phyloP scores from a whole-genome alignment of 2,329 filamentous ascomycete genomes.

The Lachnellula suecica region DNA sequence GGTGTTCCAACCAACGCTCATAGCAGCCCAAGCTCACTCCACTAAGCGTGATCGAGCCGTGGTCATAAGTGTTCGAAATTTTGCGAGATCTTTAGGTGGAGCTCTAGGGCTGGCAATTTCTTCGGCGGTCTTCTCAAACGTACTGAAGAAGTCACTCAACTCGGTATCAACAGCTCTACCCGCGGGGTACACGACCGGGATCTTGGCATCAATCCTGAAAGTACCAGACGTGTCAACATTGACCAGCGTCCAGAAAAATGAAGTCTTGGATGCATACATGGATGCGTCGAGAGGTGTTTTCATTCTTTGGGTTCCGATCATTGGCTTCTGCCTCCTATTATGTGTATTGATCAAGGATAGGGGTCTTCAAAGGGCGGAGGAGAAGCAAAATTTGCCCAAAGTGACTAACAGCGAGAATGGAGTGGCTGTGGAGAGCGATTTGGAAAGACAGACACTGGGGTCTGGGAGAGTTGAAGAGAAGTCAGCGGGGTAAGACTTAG shows the following conservation, averaged over 20 bases:
- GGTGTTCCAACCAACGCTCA: conserved; percentile 47
- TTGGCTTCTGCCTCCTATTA: conserved; percentile 48
- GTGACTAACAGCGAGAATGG: conserved; percentile 4
- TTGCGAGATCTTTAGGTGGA: conserved; percentile 59
- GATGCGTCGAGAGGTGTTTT: conserved; percentile 55
- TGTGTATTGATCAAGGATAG: conserved; percentile 52
- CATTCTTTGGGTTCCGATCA: conserved; percentile 53
- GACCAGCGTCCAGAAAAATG: conserved; percentile 24
- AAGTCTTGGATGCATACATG: conserved; percentile 50
- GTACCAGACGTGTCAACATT: conserved; percentile 24
- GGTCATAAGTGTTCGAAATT: conserved; percentile 62
- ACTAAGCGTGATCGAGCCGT: conserved; percentile 58
- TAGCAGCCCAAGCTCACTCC: conserved; percentile 58
- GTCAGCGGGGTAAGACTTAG: neutral
- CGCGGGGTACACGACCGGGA: conserved; percentile 11
- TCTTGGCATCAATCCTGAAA: conserved; percentile 26
- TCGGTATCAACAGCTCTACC: conserved; percentile 18
- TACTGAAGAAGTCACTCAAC: conserved; percentile 26
- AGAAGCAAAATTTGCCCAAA: conserved; percentile 13
- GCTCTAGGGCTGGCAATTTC: conserved; percentile 57
- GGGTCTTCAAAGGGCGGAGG: conserved; percentile 40
- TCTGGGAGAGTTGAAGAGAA: neutral
- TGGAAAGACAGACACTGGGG: conserved; percentile 9
- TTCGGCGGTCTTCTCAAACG: conserved; percentile 46
- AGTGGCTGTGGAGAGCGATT: conserved; percentile 12